phyloP scores from a whole-genome alignment of 176 grass and related monocot genomes.

The Avena eriantha region DNA sequence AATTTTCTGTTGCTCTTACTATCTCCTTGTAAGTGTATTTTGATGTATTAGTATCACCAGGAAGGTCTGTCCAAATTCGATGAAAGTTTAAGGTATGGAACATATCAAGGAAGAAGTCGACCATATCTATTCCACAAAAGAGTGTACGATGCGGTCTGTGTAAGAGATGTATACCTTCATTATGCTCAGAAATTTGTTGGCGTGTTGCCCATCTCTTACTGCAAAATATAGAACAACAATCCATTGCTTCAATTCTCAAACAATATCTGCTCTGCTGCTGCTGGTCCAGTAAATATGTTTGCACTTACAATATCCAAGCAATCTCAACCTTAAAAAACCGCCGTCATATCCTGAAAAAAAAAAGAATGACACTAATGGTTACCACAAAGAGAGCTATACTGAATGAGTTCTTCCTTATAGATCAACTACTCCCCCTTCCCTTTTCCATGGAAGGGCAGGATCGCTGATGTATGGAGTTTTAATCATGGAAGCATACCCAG shows the following conservation, averaged over 20 bases:
- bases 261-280: not conserved
- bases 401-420: not conserved
- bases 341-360: conserved; percentile 44
- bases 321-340: not conserved
- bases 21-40: conserved; percentile 65
- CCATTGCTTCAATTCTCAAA: conserved; percentile 50
- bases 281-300: conserved; percentile 15
- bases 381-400: conserved; percentile 21
- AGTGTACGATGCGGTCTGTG: conserved; percentile 23
- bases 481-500: not conserved
- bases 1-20: conserved; percentile 62
- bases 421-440: not conserved
- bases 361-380: conserved; percentile 17
- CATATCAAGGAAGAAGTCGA: conserved; percentile 8
- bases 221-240: conserved; percentile 61
- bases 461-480: not conserved
- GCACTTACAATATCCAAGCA: conserved; percentile 34
- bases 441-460: conserved; percentile 1
- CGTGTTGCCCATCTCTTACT: conserved; percentile 39
- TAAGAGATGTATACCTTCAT: conserved; percentile 62
- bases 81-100: conserved; percentile 19
- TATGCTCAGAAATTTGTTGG: conserved; percentile 42
- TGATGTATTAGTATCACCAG: conserved; percentile 41
- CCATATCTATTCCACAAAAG: conserved; percentile 1
- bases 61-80: conserved; percentile 47